These are phyloP conservation scores for Ustilago esculenta DNA, from an alignment of 1,284 basidiomycete genomes.

Conservation along the genomic window DNA sequence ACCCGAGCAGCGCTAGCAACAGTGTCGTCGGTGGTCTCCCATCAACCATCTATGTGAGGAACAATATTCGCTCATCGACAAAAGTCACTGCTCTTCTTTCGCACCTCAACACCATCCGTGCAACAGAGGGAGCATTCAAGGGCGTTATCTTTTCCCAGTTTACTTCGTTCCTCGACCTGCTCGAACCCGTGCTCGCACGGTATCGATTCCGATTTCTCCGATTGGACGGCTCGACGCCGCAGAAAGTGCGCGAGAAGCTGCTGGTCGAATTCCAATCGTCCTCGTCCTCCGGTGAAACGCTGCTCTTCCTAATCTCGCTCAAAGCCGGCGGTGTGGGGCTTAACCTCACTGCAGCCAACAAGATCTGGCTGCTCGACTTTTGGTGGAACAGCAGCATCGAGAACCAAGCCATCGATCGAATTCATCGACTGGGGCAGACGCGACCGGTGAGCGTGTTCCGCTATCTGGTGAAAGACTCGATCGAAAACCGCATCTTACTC, in stretches of 20 bases:
- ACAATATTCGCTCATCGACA: conserved; percentile 86
- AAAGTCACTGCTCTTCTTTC: conserved; percentile 80
- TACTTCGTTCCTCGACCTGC: conserved; percentile 68
- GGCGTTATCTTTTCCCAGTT: conserved; percentile 69
- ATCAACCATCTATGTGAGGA: conserved; percentile 69
- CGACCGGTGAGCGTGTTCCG: conserved; percentile 88
- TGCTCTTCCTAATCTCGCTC: conserved; percentile 87
- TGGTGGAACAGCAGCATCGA: conserved; percentile 70
- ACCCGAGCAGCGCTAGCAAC: neutral
- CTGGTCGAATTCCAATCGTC: conserved; percentile 80
- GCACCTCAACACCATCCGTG: conserved; percentile 73
- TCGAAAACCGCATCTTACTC: conserved; percentile 74
- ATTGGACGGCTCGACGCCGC: conserved; percentile 91
- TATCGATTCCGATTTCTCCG: conserved; percentile 52
- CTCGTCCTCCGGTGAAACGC: conserved; percentile 74
- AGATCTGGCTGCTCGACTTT: conserved; percentile 64
- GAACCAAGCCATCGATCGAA: conserved; percentile 75
- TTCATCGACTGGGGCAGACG: conserved; percentile 87
- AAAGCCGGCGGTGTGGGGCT: conserved; percentile 91
- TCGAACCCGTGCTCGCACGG: conserved; percentile 52
- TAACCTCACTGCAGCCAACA: conserved; percentile 63
- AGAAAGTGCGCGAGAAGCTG: conserved; percentile 81
- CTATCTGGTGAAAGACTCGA: conserved; percentile 90
- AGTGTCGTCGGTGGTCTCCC: neutral
- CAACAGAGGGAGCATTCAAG: conserved; percentile 69